Base-by-base conservation (phyloP, 2,329 filamentous ascomycete genomes). In the Cladosporium oxysporum region DNA sequence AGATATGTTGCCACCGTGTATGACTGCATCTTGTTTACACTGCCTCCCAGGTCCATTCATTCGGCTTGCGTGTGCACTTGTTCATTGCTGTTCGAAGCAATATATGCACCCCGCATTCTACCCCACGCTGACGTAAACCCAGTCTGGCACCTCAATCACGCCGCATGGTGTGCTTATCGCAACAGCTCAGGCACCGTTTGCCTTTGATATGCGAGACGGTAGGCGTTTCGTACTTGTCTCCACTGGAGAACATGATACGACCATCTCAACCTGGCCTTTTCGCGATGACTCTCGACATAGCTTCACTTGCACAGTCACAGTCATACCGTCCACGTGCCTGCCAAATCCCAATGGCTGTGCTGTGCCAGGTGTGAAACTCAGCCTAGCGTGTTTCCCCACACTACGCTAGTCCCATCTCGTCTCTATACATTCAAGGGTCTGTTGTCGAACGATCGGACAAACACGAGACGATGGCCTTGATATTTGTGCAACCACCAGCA, bases 81-180 rank as follows among this genome's bases (percentile, higher is more conserved):
- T 47, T 47, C 41, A 21, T 47, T 44, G 41, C 41, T 47, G n/a
- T 21, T 47, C n/a, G 41, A 47, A 47, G 41, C n/a, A 47, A 44
- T 44, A 47, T 47, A 52, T 28, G 50, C 52, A 31, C 52, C 52
- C 52, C 52, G 26, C 41, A 47, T 23, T 47, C 52, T 55, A 33
- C 52, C 52, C 52, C 52, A 55, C 52, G 52, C 26, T 55, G 52
- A 55, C 52, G 52, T 31, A 55, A 18, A 29, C 28, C 28, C 52
- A 55, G 52, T 33, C n/a, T 55, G 28, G 12, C 52, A 55, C 28
- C 28, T n/a, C 52, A 55, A 55, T 14, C 28, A 6, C 29, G 31
- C 5, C 29, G 31, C 18, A 55, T 55, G 52, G 52, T 55, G 52
- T 55, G 52, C 28, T 33, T 55, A 31, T 47, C 41, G 10, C n/a